Percentiles rank a stretch among this genome's conserved stretches.
Conservation (phyloP, 73 alveolate genomes). For the Paramecium octaurelia region DNA sequence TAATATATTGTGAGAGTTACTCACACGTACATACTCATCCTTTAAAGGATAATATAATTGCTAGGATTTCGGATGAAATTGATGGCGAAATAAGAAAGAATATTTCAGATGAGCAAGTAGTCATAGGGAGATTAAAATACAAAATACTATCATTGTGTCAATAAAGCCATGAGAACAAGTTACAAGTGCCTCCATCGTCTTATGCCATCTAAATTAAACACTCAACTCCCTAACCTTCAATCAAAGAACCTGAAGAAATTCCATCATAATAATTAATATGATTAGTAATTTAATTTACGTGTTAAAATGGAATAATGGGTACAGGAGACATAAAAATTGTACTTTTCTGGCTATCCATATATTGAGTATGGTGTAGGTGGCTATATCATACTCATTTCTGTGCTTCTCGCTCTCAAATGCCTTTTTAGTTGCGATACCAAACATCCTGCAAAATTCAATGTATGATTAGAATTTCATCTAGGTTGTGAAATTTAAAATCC, state of each 20-base stretch:
- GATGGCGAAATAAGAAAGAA: neutral
- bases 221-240: neutral
- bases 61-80: neutral
- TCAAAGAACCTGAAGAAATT: neutral
- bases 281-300: constrained; percentile 17
- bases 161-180: neutral
- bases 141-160: neutral
- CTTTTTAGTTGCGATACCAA: neutral
- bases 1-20: neutral
- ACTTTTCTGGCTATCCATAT: constrained; percentile 7
- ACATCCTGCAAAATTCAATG: neutral
- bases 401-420: neutral
- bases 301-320: neutral
- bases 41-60: neutral
- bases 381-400: neutral
- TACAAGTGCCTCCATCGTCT: neutral
- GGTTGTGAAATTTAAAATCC: neutral
- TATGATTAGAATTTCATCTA: neutral
- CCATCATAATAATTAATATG: constrained; percentile 19
- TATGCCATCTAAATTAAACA: neutral
- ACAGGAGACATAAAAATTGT: neutral
- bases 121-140: neutral
- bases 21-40: neutral
- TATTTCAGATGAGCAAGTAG: neutral
- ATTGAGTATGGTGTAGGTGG: constrained; percentile 44